These are phyloP conservation scores for Sclerotinia spermophila DNA, from an alignment of 2,329 filamentous ascomycete genomes.

Conservation along the genomic window DNA sequence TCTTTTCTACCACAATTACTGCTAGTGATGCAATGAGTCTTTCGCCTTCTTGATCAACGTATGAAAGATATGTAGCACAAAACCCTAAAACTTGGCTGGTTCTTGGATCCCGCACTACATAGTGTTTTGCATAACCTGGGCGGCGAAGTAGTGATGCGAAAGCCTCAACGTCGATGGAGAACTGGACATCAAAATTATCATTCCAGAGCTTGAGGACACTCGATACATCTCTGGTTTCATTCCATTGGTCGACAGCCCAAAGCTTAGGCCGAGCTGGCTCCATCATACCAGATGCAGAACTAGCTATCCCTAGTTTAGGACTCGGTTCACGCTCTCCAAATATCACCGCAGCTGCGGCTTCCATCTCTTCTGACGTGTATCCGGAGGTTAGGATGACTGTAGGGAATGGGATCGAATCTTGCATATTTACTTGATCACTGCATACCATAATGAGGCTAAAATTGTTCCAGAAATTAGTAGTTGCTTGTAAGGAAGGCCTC, in stretches of 20 bases:
- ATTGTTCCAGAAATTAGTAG: background rate
- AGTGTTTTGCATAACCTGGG: constrained; percentile 55
- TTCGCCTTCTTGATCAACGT: constrained; percentile 50
- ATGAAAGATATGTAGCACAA: constrained; percentile 58
- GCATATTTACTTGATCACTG: constrained; percentile 43
- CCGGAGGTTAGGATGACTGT: constrained; percentile 50
- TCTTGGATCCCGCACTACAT: constrained; percentile 49
- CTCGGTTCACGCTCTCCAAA: constrained; percentile 41
- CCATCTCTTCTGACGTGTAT: constrained; percentile 47
- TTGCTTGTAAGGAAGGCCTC: background rate
- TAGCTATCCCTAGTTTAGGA: background rate
- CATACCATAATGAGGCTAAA: constrained; percentile 49
- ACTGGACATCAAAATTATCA: constrained; percentile 37
- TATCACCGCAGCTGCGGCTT: constrained; percentile 49
- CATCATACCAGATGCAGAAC: background rate
- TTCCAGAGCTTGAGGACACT: constrained; percentile 32
- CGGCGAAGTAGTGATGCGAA: constrained; percentile 49
- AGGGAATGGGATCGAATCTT: constrained; percentile 44
- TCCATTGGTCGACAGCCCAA: constrained; percentile 36
- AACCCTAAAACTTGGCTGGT: constrained; percentile 50
- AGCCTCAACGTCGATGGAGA: constrained; percentile 43
- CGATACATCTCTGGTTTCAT: constrained; percentile 32
- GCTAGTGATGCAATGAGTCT: constrained; percentile 55
- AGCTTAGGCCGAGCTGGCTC: constrained; percentile 22
- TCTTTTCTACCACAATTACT: constrained; percentile 49